These are phyloP conservation scores for Leccinum subtestaceum DNA, from an alignment of 768 basidiomycete genomes.

Conservation along the genomic window DNA sequence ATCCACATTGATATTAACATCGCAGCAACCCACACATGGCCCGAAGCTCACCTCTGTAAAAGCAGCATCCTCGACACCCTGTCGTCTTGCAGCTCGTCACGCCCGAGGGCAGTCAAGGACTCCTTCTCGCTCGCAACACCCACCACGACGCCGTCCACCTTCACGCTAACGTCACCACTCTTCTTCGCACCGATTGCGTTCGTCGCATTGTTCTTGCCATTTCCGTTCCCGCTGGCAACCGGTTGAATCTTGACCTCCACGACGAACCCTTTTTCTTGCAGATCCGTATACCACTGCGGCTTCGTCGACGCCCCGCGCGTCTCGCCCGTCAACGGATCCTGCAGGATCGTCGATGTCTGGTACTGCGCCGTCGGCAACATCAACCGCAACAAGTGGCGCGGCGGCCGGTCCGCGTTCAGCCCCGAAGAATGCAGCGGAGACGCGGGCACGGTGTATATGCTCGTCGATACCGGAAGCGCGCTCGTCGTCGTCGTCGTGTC, in stretches of 20 bases:
- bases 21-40: neutral
- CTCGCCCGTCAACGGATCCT: constrained; percentile 80
- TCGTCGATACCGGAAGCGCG: constrained; percentile 53
- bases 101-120: constrained; percentile 62
- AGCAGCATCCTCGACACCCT: constrained; percentile 62
- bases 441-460: constrained; percentile 74
- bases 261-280: constrained; percentile 58
- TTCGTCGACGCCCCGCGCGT: constrained; percentile 54
- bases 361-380: constrained; percentile 82
- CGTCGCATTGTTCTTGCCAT: constrained; percentile 1
- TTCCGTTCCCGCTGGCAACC: constrained; percentile 28
- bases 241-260: constrained; percentile 58
- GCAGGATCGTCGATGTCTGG: constrained; percentile 65
- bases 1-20: neutral
- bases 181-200: constrained; percentile 8
- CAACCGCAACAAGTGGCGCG: constrained; percentile 74
- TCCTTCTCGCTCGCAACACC: constrained; percentile 72
- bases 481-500: neutral
- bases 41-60: constrained; percentile 54
- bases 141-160: constrained; percentile 39
- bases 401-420: constrained; percentile 48
- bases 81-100: constrained; percentile 76
- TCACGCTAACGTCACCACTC: constrained; percentile 11
- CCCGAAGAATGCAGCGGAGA: constrained; percentile 79
- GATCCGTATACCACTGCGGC: constrained; percentile 69